Evolutionary conservation across 768 basidiomycete genomes (phyloP), one percentile per base, ranked within the genome.

Genomic region (Mycena vitilis): DNA sequence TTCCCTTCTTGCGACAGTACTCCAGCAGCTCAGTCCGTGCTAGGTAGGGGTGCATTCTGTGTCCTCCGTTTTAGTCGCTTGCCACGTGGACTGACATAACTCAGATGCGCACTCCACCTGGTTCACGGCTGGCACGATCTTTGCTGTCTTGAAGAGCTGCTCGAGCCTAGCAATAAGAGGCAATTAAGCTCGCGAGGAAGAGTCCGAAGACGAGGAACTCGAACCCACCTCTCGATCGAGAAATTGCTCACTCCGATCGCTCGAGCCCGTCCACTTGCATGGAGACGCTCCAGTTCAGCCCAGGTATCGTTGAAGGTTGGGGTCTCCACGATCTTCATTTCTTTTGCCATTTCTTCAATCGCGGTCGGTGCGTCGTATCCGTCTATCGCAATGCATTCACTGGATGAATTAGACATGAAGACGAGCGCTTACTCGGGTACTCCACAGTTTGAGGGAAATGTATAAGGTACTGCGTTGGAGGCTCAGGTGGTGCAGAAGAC

Each of bases 191-290:
- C 22, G 16, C 18, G 15, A n/a, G n/a, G n/a, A n/a, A n/a, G n/a
- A n/a, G n/a, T n/a, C n/a, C n/a, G n/a, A n/a, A n/a, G 22, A 23
- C 16, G 15, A 45, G 49, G 4, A 47, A n/a, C 8, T 16, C 20
- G 3, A 10, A 75, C 82, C 20, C 60, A 87, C 86, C 81, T 88
- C 71, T 88, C 86, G 62, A 87, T 77, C 5, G 86, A 87, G 72
- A 89, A 89, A 74, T 90, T 90, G 74, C 86, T 86, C 55, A 90
- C 86, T 0, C 88, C 88, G 67, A 89, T 86, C 2, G 86, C 83
- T 58, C 76, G 83, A 18, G 81, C 85, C 70, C 83, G 84, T 0
- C 85, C 80, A 16, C 80, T 81, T 25, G 78, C 79, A 37, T 84
- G 77, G 12, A 88, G 83, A 56, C 85, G 82, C 75, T 89, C 88